Evolutionary conservation across 208 protist species (phyloP).

Genomic region (Phytomonas sp.): DNA sequence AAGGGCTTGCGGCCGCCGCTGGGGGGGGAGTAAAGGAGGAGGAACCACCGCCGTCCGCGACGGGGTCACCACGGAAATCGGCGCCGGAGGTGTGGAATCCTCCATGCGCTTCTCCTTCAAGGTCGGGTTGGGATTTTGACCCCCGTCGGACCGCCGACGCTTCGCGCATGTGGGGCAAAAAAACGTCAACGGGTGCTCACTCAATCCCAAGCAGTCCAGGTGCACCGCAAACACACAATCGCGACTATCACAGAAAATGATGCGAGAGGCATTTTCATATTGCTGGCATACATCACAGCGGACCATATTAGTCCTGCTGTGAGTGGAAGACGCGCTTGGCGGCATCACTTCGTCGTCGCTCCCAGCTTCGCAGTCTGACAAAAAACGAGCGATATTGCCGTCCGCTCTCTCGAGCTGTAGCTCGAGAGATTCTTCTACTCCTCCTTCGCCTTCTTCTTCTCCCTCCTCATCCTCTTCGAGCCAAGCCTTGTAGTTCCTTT

Average conservation of each 20-base stretch:
- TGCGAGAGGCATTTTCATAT: conserved; percentile 45
- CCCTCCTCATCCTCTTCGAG: conserved; percentile 33
- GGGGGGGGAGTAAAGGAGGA: not conserved
- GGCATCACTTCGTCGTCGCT: conserved; percentile 6
- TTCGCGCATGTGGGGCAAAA: conserved; percentile 43
- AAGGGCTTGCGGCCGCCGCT: not conserved
- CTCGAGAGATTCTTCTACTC: not conserved
- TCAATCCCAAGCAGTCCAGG: conserved; percentile 57
- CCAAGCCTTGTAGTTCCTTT: conserved; percentile 57
- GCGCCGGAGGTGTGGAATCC: not conserved
- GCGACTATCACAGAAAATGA: conserved; percentile 81
- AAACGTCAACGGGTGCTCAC: conserved; percentile 60
- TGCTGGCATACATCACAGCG: conserved; percentile 58
- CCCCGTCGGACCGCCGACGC: conserved; percentile 18
- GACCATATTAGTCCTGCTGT: conserved; percentile 9
- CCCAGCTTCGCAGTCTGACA: not conserved
- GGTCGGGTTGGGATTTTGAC: not conserved
- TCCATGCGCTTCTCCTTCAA: not conserved
- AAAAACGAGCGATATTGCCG: no score
- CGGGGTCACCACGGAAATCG: not conserved
- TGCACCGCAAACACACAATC: conserved; percentile 69
- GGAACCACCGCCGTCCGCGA: not conserved
- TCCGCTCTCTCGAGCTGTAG: not conserved
- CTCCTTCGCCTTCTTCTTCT: conserved; percentile 13
- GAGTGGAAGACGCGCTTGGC: not conserved